These are phyloP conservation scores for Chondrus crispus DNA, from an alignment of 23 red algal species.

Conservation along the genomic window DNA sequence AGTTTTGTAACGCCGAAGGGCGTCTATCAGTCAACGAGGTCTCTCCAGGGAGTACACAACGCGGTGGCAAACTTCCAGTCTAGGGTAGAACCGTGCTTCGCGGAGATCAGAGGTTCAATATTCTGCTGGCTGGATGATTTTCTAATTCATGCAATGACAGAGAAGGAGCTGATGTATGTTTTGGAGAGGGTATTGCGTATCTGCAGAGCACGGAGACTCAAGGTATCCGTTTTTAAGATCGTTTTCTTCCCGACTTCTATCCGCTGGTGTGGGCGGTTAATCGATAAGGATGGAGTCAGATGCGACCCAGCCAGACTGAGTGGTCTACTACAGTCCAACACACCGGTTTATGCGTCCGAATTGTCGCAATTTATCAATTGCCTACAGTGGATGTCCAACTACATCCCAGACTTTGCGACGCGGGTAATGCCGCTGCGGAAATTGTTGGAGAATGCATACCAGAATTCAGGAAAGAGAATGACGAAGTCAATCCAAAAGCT, in stretches of 20 bases:
- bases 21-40: neutral
- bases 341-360: neutral
- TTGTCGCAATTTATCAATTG: conserved; percentile 11
- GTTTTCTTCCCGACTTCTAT: neutral
- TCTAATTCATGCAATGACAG: neutral
- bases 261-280: conserved; percentile 26
- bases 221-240: neutral
- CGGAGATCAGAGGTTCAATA: neutral
- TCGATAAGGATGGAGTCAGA: neutral
- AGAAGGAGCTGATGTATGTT: neutral
- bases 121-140: conserved; percentile 27
- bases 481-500: neutral
- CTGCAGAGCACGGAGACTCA: neutral
- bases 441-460: neutral
- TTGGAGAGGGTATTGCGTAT: conserved; percentile 4
- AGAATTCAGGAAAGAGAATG: neutral
- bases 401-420: neutral
- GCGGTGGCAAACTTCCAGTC: conserved; percentile 28
- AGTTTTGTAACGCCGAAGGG: neutral
- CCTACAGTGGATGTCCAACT: neutral
- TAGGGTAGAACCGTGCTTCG: conserved; percentile 7
- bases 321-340: neutral
- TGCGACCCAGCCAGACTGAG: neutral
- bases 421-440: neutral
- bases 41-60: neutral